A percentile compares a stretch with the other conserved stretches of the same genome.
phyloP scores from a whole-genome alignment of 2,329 filamentous ascomycete species.

The Botrytis deweyae region DNA sequence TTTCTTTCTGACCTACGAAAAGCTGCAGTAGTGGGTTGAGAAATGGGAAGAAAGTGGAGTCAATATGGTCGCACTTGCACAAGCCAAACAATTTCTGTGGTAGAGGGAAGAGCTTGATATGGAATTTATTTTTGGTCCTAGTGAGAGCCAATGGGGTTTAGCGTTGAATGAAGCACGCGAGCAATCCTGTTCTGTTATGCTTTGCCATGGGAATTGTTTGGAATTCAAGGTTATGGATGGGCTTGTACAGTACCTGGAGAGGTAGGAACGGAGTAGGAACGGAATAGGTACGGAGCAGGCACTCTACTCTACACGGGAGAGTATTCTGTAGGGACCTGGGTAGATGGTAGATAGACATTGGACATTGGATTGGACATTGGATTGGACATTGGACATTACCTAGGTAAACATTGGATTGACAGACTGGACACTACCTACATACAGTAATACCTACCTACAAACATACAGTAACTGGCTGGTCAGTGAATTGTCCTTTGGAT shows the following conservation, averaged over 20 bases:
- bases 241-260: background rate
- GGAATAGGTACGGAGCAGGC: background rate
- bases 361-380: no score
- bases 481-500: no score
- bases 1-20: constrained; percentile 1
- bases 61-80: constrained; percentile 10
- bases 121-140: background rate
- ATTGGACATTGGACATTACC: no score
- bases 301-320: background rate
- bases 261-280: no score
- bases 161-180: background rate
- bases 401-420: no score
- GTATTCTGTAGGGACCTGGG: background rate
- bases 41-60: constrained; percentile 1
- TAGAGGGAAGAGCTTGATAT: background rate
- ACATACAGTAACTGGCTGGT: no score
- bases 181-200: background rate
- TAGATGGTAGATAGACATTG: no score
- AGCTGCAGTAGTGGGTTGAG: constrained; percentile 7
- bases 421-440: no score
- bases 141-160: background rate
- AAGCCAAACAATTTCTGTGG: background rate
- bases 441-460: no score
- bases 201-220: background rate
- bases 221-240: background rate